Conservation (phyloP, 129 eudicot genomes). For the Pulicaria dysenterica region DNA sequence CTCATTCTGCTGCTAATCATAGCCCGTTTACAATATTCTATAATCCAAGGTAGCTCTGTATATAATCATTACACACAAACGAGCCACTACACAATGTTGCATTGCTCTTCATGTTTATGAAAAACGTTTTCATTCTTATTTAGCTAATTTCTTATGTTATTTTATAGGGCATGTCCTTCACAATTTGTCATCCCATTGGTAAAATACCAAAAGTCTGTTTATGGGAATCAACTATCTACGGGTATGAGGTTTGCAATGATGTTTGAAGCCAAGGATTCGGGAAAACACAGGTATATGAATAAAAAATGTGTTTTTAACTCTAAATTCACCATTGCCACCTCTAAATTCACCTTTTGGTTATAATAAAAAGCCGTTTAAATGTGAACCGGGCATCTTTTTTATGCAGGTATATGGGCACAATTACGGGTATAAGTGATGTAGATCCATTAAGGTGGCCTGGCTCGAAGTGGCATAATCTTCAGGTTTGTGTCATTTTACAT, state of each 20-base stretch:
- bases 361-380: too few relatives aligned
- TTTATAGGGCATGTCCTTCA: constrained; percentile 91
- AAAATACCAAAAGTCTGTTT: constrained; percentile 70
- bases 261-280: constrained; percentile 98
- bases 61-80: too few relatives aligned
- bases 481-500: constrained; percentile 34
- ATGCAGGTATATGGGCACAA: constrained; percentile 96
- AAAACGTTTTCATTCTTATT: too few relatives aligned
- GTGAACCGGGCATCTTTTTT: too few relatives aligned
- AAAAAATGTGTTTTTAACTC: too few relatives aligned
- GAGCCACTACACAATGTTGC: too few relatives aligned
- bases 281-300: constrained; percentile 75
- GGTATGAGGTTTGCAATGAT: constrained; percentile 99
- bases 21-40: constrained; percentile 87
- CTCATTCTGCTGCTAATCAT: constrained; percentile 95
- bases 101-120: too few relatives aligned
- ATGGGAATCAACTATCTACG: constrained; percentile 77
- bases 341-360: not conserved
- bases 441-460: constrained; percentile 96
- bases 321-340: too few relatives aligned
- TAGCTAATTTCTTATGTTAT: too few relatives aligned
- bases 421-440: constrained; percentile 78
- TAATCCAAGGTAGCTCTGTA: constrained; percentile 95
- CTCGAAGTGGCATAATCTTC: constrained; percentile 96
- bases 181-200: constrained; percentile 84